A percentile compares a stretch with the other conserved stretches of the same genome.
phyloP scores from a whole-genome alignment of 2,329 filamentous ascomycete species.

The Aureobasidium sp. region DNA sequence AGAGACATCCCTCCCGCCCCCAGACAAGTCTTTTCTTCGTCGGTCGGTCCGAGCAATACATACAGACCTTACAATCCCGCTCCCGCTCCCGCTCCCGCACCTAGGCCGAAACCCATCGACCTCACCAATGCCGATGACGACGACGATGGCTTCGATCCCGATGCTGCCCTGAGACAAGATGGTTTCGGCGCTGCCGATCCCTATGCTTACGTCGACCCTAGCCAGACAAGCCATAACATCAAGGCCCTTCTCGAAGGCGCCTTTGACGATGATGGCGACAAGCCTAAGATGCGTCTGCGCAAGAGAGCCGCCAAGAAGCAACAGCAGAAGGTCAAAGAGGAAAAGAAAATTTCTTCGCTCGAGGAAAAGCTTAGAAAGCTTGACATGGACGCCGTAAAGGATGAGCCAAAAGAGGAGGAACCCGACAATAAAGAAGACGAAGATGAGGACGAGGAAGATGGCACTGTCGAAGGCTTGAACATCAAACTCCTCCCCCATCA shows the following conservation, averaged over 20 bases:
- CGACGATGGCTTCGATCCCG: slow-evolving; percentile 40
- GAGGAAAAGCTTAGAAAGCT: slow-evolving; percentile 37
- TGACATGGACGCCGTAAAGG: slow-evolving; percentile 42
- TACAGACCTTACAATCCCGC: slow-evolving; percentile 42
- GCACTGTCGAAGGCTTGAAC: slow-evolving; percentile 67
- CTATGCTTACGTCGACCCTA: slow-evolving; percentile 57
- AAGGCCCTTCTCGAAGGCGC: slow-evolving; percentile 76
- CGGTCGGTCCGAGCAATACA: slow-evolving; percentile 23
- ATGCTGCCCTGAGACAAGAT: slow-evolving; percentile 37
- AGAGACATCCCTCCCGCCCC: slow-evolving; percentile 43
- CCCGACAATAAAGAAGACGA: slow-evolving; percentile 26
- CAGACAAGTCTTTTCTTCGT: slow-evolving; percentile 45
- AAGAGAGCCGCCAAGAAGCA: slow-evolving; percentile 34
- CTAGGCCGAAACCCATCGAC: slow-evolving; percentile 37
- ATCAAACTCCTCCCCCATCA: slow-evolving; percentile 90
- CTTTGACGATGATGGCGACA: slow-evolving; percentile 63
- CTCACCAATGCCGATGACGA: slow-evolving; percentile 34
- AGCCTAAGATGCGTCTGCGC: slow-evolving; percentile 35
- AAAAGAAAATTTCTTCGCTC: slow-evolving; percentile 31
- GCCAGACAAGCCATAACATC: slow-evolving; percentile 64
- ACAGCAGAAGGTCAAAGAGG: slow-evolving; percentile 19
- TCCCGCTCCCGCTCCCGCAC: slow-evolving; percentile 20
- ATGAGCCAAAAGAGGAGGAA: slow-evolving; percentile 33
- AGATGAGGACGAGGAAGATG: slow-evolving; percentile 47
- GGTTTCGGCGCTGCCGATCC: slow-evolving; percentile 47